A percentile compares a stretch with the other conserved stretches of the same genome.
Evolutionary conservation across 306 rosid species (phyloP).

Genomic region (Comarum palustre): DNA sequence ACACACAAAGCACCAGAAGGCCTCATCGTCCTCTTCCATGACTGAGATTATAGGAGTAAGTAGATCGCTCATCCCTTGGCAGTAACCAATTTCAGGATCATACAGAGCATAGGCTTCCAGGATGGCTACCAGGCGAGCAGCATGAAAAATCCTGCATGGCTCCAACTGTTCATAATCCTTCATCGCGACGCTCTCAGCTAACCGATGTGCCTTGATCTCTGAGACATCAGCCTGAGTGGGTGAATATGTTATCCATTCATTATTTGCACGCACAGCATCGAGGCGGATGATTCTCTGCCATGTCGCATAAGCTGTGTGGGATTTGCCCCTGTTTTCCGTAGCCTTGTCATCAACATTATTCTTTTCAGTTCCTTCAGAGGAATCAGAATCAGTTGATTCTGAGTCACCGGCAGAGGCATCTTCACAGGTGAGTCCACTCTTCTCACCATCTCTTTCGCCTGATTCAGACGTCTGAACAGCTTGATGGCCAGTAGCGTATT

Average conservation of each 20-base stretch:
- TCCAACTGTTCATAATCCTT: conserved; percentile 28
- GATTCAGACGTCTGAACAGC: conserved; percentile 14
- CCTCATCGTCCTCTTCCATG: conserved; percentile 29
- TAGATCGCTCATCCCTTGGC: conserved; percentile 33
- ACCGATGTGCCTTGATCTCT: conserved; percentile 18
- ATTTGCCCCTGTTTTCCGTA: conserved; percentile 15
- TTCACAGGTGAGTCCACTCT: conserved; percentile 26
- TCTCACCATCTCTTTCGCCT: conserved; percentile 19
- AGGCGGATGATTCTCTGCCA: conserved; percentile 31
- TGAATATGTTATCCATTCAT: conserved; percentile 30
- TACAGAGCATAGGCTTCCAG: conserved; percentile 27
- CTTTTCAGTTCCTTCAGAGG: conserved; percentile 26
- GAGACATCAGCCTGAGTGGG: conserved; percentile 28
- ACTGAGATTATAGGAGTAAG: conserved; percentile 29
- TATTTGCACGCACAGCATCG: conserved; percentile 30
- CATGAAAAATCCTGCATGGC: conserved; percentile 23
- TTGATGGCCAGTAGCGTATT: conserved; percentile 3
- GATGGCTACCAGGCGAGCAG: conserved; percentile 29
- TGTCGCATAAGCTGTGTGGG: conserved; percentile 21
- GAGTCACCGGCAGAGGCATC: conserved; percentile 21
- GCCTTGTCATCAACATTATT: conserved; percentile 11
- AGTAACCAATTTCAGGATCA: conserved; percentile 31
- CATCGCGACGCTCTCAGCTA: conserved; percentile 21
- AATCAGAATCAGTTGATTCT: conserved; percentile 28
- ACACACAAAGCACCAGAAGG: conserved; percentile 34